Conservation (phyloP, 2,329 filamentous ascomycete genomes). For the Fusarium verticillioides region DNA sequence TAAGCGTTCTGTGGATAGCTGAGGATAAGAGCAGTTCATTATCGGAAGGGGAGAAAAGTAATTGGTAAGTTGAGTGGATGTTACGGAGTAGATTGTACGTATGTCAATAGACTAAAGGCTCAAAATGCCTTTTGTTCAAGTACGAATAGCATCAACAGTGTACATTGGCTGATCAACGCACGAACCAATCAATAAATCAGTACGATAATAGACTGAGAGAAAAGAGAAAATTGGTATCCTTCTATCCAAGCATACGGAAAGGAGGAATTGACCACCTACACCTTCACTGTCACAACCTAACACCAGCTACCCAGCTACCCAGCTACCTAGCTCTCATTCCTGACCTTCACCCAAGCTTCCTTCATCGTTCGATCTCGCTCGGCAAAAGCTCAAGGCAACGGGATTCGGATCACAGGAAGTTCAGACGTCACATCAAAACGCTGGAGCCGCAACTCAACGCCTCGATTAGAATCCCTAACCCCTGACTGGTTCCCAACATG, state of each 20-base stretch:
- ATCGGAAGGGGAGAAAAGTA: neutral
- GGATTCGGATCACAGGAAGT: conserved; percentile 24
- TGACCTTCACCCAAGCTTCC: neutral
- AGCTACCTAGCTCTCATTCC: neutral
- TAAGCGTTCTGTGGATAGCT: neutral
- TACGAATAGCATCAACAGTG: neutral
- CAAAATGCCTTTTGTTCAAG: neutral
- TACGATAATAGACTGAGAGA: neutral
- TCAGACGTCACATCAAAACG: conserved; percentile 25
- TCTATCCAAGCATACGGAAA: neutral
- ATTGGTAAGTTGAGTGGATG: neutral
- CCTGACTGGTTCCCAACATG: conserved; percentile 42
- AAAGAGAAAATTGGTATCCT: fast-evolving
- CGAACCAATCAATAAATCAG: neutral
- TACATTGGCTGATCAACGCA: too few relatives aligned
- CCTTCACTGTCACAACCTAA: neutral
- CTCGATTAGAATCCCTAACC: conserved; percentile 8
- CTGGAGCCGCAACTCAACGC: conserved; percentile 34
- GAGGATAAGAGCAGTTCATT: conserved; percentile 6
- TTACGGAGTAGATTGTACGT: neutral
- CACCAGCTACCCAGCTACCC: neutral
- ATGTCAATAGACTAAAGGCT: neutral
- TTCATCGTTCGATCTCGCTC: conserved; percentile 24
- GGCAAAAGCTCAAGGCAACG: conserved; percentile 14
- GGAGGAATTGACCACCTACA: neutral